Evolutionary conservation across 164 flowering plant genomes (phyloP).

Genomic region (Vitis rupestris): DNA sequence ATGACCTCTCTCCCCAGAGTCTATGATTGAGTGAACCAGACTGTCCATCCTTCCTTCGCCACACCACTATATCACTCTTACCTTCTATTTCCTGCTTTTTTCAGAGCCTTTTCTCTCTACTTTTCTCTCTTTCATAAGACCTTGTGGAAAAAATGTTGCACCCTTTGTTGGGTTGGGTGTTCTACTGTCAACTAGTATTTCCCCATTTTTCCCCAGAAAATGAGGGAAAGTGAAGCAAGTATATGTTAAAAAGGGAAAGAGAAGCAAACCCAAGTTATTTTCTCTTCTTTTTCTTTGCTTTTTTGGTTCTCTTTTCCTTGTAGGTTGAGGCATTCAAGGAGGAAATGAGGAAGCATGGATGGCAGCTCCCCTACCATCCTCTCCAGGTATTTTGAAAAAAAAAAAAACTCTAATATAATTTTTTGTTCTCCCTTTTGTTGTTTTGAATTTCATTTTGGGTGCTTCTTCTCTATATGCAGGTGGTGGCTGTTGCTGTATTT

Average conservation of each 20-base stretch:
- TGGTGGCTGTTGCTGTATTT: constrained; percentile 96
- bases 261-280: constrained; percentile 3
- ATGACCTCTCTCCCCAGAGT: constrained; percentile 8
- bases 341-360: constrained; percentile 96
- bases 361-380: constrained; percentile 98
- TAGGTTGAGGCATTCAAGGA: constrained; percentile 12
- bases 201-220: constrained; percentile 22
- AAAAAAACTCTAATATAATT: neutral
- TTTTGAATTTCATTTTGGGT: neutral
- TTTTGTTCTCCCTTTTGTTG: neutral
- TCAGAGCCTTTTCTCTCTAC: constrained; percentile 3
- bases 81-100: constrained; percentile 8
- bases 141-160: constrained; percentile 9
- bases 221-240: constrained; percentile 25
- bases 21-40: constrained; percentile 32
- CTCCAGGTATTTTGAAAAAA: constrained; percentile 61
- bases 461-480: constrained; percentile 40
- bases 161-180: constrained; percentile 13
- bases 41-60: constrained; percentile 7
- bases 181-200: constrained; percentile 10
- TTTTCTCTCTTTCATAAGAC: constrained; percentile 13
- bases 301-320: neutral
- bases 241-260: neutral
- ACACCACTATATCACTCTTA: constrained; percentile 6
- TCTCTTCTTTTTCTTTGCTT: constrained; percentile 5